Percentiles rank a stretch among this genome's conserved stretches.
Evolutionary conservation across 1,139 yeast genomes (phyloP).

Genomic region (Sugiyamaella paludigena): DNA sequence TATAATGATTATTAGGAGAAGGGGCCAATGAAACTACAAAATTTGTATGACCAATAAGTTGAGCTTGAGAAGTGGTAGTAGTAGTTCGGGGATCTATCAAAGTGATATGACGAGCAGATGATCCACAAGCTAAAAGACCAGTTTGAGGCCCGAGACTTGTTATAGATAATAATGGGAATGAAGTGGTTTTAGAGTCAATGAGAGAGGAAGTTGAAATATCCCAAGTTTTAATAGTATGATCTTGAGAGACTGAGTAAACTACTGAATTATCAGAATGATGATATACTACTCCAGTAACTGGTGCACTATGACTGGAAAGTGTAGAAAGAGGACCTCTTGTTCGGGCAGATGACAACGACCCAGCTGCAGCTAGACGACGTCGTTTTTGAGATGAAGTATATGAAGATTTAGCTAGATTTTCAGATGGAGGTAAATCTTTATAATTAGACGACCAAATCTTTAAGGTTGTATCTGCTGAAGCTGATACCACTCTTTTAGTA

Average conservation of each 20-base stretch:
- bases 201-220: conserved; percentile 81
- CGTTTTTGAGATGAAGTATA: conserved; percentile 88
- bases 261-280: conserved; percentile 70
- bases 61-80: conserved; percentile 54
- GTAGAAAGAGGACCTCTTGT: conserved; percentile 78
- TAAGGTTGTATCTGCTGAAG: conserved; percentile 75
- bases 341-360: conserved; percentile 58
- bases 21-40: conserved; percentile 79
- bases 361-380: conserved; percentile 75
- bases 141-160: conserved; percentile 58
- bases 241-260: conserved; percentile 92
- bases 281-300: conserved; percentile 81
- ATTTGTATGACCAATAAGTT: conserved; percentile 85
- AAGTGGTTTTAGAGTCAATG: conserved; percentile 84
- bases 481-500: conserved; percentile 66
- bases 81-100: conserved; percentile 80
- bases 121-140: conserved; percentile 81
- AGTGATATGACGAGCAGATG: conserved; percentile 92
- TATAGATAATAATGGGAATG: conserved; percentile 79
- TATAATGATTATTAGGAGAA: conserved; percentile 47
- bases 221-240: conserved; percentile 95
- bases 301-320: conserved; percentile 76
- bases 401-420: conserved; percentile 34
- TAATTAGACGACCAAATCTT: conserved; percentile 87
- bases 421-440: conserved; percentile 79